Conservation (phyloP, 164 flowering plant species). For the Paratinospora sagittata region DNA sequence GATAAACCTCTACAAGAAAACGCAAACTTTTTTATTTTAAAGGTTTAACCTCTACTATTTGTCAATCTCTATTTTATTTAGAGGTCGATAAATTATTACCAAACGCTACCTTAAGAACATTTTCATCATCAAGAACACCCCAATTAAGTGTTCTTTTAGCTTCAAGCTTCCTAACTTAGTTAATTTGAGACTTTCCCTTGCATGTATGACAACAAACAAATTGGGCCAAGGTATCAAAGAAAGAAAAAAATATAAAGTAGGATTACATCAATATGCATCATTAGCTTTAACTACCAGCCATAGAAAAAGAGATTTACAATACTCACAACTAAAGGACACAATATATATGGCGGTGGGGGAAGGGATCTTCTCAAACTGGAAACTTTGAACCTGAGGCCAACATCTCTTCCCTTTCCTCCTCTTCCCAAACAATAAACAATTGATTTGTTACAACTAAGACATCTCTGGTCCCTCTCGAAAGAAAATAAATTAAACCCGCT, state of each 20-base stretch:
- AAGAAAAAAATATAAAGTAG: not conserved
- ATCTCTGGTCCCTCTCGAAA: not conserved
- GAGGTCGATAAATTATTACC: no score
- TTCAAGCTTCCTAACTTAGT: not conserved
- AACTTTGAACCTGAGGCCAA: slow-evolving; percentile 4
- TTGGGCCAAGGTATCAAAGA: not conserved
- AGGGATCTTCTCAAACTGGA: slow-evolving; percentile 4
- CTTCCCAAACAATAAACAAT: slow-evolving; percentile 8
- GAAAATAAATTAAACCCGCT: not conserved
- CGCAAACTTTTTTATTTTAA: no score
- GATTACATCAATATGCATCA: not conserved
- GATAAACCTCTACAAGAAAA: no score
- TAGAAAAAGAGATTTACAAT: slow-evolving; percentile 19
- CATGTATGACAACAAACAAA: not conserved
- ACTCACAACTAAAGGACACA: slow-evolving; percentile 12
- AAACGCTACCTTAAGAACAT: no score
- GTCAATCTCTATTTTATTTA: no score
- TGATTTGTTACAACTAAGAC: slow-evolving; percentile 9
- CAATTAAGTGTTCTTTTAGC: not conserved
- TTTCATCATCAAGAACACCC: not conserved
- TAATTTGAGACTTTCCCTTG: not conserved
- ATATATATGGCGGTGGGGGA: slow-evolving; percentile 3
- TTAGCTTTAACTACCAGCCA: not conserved
- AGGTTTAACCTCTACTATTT: no score
- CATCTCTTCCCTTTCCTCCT: slow-evolving; percentile 9